Base-by-base conservation (phyloP, 2,329 filamentous ascomycete species). In the Ophiostoma novo-ulmi region DNA sequence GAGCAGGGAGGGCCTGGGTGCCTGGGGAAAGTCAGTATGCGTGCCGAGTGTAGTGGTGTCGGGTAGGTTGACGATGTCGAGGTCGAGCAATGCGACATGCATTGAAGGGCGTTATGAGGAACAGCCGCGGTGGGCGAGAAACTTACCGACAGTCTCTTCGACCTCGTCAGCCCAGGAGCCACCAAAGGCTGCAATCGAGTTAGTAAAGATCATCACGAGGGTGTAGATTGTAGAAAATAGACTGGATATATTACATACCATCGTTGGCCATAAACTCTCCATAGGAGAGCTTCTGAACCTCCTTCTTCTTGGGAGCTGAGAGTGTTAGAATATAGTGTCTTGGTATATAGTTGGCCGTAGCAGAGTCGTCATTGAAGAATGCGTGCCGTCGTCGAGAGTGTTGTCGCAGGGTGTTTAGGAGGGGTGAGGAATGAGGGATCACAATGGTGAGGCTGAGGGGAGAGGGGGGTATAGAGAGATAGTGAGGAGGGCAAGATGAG, bases 111-210 rank as follows among this genome's bases (percentile, higher is more conserved):
- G 13, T 52, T 20, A 7, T 52, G 44, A n/a, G 44, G 17, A 52
- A 52, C n/a, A 58, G 26, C 22, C 64, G 72, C 70, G 10, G 8
- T 22, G 11, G n/a, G 44, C 44, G 1, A 14, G 39, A 39, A 72
- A 83, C 89, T 84, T 86, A 94, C 91, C 84, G 80, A 89, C 87
- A 75, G 91, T 87, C 78, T 97, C 93, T 82, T 99, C 95, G 84
- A 99, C 97, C 80, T 99, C 95, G 83, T 99, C 96, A 77, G 95
- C 95, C 95, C 95, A 99, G 76, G 95, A 98, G 79, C 94, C 93
- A 76, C 83, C 85, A 75, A 83, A 84, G 75, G 81, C 83, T 84
- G 11, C 26, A 5, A 2, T 22, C 0, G 38, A 13, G 68, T 75
- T 68, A 73, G 69, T 36, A 72, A 38, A 11, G 26, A 1, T 39